Conservation (phyloP, 768 basidiomycete genomes). For the Exsudoporus frostii region DNA sequence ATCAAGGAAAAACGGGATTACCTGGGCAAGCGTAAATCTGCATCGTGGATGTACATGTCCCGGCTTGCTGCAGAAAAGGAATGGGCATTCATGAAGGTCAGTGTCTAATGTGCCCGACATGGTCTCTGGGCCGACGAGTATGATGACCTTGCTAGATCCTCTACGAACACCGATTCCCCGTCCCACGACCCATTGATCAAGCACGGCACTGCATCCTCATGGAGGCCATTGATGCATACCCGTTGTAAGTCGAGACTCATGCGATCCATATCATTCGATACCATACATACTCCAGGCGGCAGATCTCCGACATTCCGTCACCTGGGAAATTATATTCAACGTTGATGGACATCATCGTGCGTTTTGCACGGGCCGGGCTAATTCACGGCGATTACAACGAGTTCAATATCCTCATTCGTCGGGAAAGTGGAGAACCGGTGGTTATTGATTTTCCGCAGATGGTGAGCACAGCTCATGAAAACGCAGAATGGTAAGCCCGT, state of each 20-base stretch:
- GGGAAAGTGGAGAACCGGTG: slow-evolving; percentile 71
- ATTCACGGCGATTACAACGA: slow-evolving; percentile 99
- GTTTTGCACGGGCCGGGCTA: slow-evolving; percentile 89
- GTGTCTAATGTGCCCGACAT: neutral
- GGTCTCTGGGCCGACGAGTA: neutral
- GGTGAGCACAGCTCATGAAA: slow-evolving; percentile 95
- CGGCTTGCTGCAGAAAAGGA: slow-evolving; percentile 95
- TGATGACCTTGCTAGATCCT: slow-evolving; percentile 58
- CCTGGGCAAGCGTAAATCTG: slow-evolving; percentile 90
- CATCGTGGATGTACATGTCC: slow-evolving; percentile 99
- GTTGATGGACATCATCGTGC: slow-evolving; percentile 94
- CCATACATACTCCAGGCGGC: slow-evolving; percentile 54
- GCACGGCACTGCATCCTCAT: slow-evolving; percentile 93
- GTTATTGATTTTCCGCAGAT: slow-evolving; percentile 99
- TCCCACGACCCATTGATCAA: slow-evolving; percentile 92
- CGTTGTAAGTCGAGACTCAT: slow-evolving; percentile 58
- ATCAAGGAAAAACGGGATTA: slow-evolving; percentile 98
- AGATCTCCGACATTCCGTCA: slow-evolving; percentile 77
- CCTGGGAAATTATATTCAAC: slow-evolving; percentile 88
- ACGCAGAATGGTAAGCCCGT: slow-evolving; percentile 84
- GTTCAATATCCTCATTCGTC: slow-evolving; percentile 93
- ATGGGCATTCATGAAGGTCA: slow-evolving; percentile 97
- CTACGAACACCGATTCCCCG: slow-evolving; percentile 88
- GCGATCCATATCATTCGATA: neutral
- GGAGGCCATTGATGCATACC: slow-evolving; percentile 94